Evolutionary conservation across 768 basidiomycete species (phyloP), one percentile per base, ranked within the genome.

Genomic region (Boletus tylopilopsis): DNA sequence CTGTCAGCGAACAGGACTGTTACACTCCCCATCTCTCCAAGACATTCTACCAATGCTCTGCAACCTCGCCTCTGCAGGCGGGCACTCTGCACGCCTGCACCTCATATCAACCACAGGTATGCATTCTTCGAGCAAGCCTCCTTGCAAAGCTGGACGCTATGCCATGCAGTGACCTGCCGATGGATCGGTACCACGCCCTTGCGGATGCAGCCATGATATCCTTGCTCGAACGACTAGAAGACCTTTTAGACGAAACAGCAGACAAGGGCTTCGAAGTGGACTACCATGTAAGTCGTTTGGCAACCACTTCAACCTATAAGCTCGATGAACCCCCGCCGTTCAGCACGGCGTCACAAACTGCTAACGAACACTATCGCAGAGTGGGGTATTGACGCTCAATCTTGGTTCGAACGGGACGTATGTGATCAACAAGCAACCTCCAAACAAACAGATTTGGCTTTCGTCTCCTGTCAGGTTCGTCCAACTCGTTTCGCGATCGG

Each of bases 391-490:
- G 29, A 96, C 93, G 1, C 78, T 95, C 37, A 75, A 74, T 42
- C 74, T 94, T 15, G 92, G 85, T 25, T 71, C 76, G 34, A 72
- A 83, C 47, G 92, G 91, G 13, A 95, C 89, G 11, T 96, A 95
- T 70, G 94, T 95, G 24, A 85, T 96, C 70, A 96, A 96, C 71
- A 96, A 95, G 74, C 94, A 96, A 64, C 94, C 94, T 11, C 94
- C 94, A 6, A 96, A 96, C 66, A 92, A 92, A 71, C 94, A 96
- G 64, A 95, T 96, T 58, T 96, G 94, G 94, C 75, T 96, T 18
- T 94, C 91, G 5, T 92, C 89, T 9, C 94, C 94, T 0, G 65
- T 81, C 56, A 91, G 90, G 93, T 92, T 55, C 33, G 73, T 64
- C 50, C 44, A 39, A 42, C 36, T 34, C 29, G 33, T 30, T 56